Conservation (phyloP, 441 rosid genomes). For the Erodium moschatum region DNA sequence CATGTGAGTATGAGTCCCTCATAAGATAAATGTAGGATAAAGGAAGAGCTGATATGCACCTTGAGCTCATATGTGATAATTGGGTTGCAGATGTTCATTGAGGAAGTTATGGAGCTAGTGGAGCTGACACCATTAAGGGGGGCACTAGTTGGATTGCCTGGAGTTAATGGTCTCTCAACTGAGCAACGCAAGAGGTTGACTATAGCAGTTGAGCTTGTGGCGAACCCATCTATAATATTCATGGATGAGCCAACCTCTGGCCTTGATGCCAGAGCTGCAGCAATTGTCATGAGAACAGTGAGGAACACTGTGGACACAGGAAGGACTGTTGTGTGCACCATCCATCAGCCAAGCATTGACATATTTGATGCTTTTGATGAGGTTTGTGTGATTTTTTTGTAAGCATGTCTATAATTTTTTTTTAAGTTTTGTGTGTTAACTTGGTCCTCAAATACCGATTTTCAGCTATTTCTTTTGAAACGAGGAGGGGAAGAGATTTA, state of each 20-base stretch:
- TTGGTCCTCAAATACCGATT: not conserved
- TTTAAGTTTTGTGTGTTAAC: not conserved
- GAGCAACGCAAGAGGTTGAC: conserved; percentile 23
- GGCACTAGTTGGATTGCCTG: conserved; percentile 1
- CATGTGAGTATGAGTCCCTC: no score
- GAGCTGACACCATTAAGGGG: not conserved
- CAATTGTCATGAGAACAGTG: conserved; percentile 5
- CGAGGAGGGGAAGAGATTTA: conserved; percentile 36
- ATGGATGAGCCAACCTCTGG: conserved; percentile 10
- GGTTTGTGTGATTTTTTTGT: conserved; percentile 17
- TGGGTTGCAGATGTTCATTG: conserved; percentile 2
- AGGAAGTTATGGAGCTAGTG: conserved; percentile 8
- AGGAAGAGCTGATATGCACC: no score
- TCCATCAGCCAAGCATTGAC: conserved; percentile 8
- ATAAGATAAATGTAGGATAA: no score
- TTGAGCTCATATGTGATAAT: not conserved
- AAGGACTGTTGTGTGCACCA: conserved; percentile 8
- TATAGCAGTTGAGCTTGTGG: not conserved
- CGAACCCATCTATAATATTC: conserved; percentile 9
- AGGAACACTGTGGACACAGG: conserved; percentile 9
- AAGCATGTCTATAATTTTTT: conserved; percentile 27
- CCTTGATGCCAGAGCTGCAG: conserved; percentile 5
- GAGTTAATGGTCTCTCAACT: conserved; percentile 1
- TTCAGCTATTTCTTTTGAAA: conserved; percentile 22
- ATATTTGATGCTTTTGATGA: conserved; percentile 1